Evolutionary conservation across 2,329 filamentous ascomycete species (phyloP).

Genomic region (Claviceps sp.): DNA sequence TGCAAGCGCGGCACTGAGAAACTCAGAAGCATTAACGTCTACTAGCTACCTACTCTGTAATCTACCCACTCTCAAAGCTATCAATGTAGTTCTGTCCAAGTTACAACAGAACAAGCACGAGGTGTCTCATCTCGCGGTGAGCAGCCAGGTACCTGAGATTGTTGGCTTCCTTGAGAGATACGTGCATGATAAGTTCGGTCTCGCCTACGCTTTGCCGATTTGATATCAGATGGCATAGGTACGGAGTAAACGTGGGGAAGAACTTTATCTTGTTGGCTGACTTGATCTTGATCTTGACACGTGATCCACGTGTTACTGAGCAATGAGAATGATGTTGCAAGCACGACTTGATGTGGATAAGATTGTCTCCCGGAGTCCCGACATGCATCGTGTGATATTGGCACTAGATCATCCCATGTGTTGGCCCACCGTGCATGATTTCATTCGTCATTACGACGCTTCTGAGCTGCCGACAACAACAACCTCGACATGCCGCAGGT

Average conservation of each 20-base stretch:
- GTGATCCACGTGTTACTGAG: neutral
- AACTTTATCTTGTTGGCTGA: neutral
- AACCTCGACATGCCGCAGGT: neutral
- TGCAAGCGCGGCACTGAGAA: no score
- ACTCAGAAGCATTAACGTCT: no score
- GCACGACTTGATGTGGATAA: neutral
- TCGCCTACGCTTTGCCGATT: neutral
- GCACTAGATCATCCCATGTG: neutral
- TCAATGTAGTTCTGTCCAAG: no score
- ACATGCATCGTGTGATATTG: neutral
- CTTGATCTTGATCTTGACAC: no score
- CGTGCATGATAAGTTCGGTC: neutral
- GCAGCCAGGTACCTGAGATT: neutral
- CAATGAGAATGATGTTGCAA: neutral
- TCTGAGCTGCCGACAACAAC: neutral
- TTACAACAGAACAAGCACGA: neutral
- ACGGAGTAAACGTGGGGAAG: neutral
- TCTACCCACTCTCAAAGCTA: no score
- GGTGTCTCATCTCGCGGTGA: neutral
- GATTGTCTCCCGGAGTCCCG: neutral
- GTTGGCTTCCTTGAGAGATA: neutral
- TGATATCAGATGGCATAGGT: neutral
- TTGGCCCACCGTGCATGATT: neutral
- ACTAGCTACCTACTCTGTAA: no score
- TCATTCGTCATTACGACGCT: neutral